Conservation (phyloP, 2,329 filamentous ascomycete genomes). For the Clonostachys sp. region DNA sequence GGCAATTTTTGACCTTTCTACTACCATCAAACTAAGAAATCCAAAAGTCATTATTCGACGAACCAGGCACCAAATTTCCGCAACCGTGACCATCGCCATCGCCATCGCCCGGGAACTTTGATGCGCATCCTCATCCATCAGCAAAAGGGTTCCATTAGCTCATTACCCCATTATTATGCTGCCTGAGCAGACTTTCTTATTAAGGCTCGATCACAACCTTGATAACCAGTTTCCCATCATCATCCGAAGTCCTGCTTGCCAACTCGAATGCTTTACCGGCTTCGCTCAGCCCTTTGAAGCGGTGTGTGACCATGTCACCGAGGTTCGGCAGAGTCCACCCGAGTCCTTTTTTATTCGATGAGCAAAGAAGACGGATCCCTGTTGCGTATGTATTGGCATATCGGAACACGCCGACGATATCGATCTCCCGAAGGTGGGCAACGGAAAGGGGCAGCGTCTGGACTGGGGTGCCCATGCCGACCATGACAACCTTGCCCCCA, state of each 20-base stretch:
- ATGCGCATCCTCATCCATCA: too few relatives aligned
- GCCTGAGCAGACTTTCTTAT: too few relatives aligned
- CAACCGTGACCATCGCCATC: too few relatives aligned
- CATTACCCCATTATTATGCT: too few relatives aligned
- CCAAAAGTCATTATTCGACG: too few relatives aligned
- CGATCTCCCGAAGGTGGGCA: slow-evolving; percentile 69
- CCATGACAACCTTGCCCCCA: slow-evolving; percentile 70
- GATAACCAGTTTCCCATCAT: slow-evolving; percentile 62
- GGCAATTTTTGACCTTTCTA: too few relatives aligned
- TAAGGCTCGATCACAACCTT: slow-evolving; percentile 62
- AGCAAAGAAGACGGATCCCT: slow-evolving; percentile 58
- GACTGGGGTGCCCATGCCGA: slow-evolving; percentile 75
- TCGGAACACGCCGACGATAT: slow-evolving; percentile 73
- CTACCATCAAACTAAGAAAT: too few relatives aligned
- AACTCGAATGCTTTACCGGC: slow-evolving; percentile 65
- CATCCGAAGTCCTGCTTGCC: slow-evolving; percentile 63
- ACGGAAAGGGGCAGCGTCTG: slow-evolving; percentile 71
- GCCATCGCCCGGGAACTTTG: too few relatives aligned
- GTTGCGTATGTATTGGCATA: slow-evolving; percentile 73
- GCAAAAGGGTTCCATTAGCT: too few relatives aligned
- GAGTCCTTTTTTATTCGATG: slow-evolving; percentile 30
- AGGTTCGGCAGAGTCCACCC: slow-evolving; percentile 52
- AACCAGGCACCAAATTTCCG: too few relatives aligned
- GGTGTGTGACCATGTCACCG: slow-evolving; percentile 69
- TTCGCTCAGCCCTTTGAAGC: slow-evolving; percentile 59